phyloP scores from a whole-genome alignment of 1,284 basidiomycete genomes.

The Malassezia equina region DNA sequence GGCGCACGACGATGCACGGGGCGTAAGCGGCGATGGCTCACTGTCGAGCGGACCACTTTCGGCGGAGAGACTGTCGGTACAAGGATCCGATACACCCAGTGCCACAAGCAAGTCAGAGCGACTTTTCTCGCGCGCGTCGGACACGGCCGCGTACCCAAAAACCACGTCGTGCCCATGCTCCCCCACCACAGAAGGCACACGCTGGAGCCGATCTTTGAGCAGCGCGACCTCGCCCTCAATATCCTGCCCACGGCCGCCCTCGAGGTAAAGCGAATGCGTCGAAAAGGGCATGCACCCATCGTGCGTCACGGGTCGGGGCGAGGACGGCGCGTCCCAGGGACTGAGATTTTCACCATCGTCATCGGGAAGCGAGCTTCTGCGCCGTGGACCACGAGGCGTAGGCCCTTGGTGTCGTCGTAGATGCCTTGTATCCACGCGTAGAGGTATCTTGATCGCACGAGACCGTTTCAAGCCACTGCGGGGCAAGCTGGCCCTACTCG shows the following conservation, averaged over 20 bases:
- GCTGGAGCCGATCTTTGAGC: not conserved
- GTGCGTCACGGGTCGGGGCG: not conserved
- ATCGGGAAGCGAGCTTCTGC: not conserved
- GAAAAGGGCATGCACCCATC: not conserved
- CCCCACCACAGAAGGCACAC: not conserved
- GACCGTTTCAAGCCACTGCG: not conserved
- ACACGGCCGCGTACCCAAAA: not conserved
- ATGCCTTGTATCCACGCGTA: not conserved
- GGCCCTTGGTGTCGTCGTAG: not conserved
- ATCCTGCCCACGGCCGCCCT: not conserved
- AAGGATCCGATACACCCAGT: not conserved
- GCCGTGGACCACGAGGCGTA: not conserved
- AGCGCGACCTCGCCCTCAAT: not conserved
- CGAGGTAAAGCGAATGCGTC: too few species aligned
- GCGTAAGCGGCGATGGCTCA: not conserved
- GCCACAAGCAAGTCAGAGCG: not conserved
- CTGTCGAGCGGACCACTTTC: not conserved
- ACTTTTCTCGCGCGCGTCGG: not conserved
- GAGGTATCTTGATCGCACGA: not conserved
- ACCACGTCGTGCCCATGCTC: not conserved
- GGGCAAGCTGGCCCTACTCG: not conserved
- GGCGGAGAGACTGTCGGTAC: not conserved
- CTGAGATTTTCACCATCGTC: not conserved
- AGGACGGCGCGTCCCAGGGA: not conserved
- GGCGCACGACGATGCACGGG: not conserved